These are phyloP conservation scores for Tolypocladium sp. DNA, from an alignment of 2,329 filamentous ascomycete species.

Conservation along the genomic window DNA sequence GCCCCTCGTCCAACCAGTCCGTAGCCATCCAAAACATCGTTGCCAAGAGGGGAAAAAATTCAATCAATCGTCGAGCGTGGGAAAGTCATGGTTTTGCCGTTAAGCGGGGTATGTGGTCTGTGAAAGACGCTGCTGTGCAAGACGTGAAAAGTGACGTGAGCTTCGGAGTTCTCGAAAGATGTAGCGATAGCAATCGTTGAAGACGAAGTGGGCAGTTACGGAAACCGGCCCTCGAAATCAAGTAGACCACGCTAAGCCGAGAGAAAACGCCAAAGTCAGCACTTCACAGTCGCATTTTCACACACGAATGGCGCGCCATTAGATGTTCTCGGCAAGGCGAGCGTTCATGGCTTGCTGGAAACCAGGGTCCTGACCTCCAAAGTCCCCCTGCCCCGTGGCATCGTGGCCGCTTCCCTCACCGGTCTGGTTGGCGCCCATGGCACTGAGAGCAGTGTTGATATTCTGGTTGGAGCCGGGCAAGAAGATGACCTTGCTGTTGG, in stretches of 20 bases:
- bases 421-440: conserved; percentile 27
- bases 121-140: background rate
- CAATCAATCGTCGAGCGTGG: background rate
- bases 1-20: background rate
- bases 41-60: background rate
- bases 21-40: background rate
- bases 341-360: conserved; percentile 79
- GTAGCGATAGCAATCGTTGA: conserved; percentile 4
- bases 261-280: conserved; percentile 21
- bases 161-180: background rate
- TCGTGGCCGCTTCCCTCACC: conserved; percentile 29
- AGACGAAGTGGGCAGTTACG: conserved; percentile 8
- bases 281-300: conserved; percentile 10
- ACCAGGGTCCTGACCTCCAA: conserved; percentile 44
- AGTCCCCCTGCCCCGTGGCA: conserved; percentile 34
- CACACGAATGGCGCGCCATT: conserved; percentile 16
- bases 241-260: conserved; percentile 24
- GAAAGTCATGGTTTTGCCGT: background rate
- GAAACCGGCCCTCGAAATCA: conserved; percentile 17
- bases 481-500: conserved; percentile 85
- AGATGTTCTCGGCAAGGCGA: conserved; percentile 79
- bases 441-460: conserved; percentile 35
- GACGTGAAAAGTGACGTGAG: background rate
- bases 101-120: background rate
- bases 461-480: conserved; percentile 55